Conservation (phyloP, 768 basidiomycete genomes). For the Boletellus ananas region DNA sequence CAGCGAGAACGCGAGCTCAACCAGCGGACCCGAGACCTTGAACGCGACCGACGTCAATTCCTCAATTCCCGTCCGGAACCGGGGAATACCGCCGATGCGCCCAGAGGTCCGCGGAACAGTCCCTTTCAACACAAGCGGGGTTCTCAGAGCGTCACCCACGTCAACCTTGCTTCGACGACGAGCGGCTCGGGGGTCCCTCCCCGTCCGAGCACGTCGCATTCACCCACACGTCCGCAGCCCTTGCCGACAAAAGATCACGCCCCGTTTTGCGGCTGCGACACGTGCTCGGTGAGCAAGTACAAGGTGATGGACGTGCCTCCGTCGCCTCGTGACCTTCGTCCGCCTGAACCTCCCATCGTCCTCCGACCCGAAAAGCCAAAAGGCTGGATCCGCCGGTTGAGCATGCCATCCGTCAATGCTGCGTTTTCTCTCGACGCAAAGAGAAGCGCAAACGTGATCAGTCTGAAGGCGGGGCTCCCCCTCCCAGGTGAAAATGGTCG, state of each 20-base stretch:
- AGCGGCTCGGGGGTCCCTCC: constrained; percentile 5
- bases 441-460: constrained; percentile 46
- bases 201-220: constrained; percentile 26
- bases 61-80: constrained; percentile 32
- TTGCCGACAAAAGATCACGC: constrained; percentile 43
- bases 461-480: constrained; percentile 30
- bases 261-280: constrained; percentile 63
- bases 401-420: constrained; percentile 66
- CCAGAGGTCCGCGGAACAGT: constrained; percentile 24
- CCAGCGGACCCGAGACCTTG: constrained; percentile 51
- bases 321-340: constrained; percentile 35
- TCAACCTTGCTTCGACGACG: constrained; percentile 18
- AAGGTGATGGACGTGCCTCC: constrained; percentile 28
- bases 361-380: constrained; percentile 57
- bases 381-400: constrained; percentile 73
- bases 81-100: constrained; percentile 28
- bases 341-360: constrained; percentile 40
- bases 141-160: constrained; percentile 28
- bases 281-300: constrained; percentile 61
- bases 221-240: constrained; percentile 26
- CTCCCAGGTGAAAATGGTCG: constrained; percentile 49
- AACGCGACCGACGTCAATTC: constrained; percentile 48
- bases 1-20: constrained; percentile 55
- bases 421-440: constrained; percentile 58
- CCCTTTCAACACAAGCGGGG: constrained; percentile 28